A percentile compares a stretch with the other conserved stretches of the same genome.
These are phyloP conservation scores for Calonectria multiphialidica DNA, from an alignment of 2,329 filamentous ascomycete genomes.

Conservation along the genomic window DNA sequence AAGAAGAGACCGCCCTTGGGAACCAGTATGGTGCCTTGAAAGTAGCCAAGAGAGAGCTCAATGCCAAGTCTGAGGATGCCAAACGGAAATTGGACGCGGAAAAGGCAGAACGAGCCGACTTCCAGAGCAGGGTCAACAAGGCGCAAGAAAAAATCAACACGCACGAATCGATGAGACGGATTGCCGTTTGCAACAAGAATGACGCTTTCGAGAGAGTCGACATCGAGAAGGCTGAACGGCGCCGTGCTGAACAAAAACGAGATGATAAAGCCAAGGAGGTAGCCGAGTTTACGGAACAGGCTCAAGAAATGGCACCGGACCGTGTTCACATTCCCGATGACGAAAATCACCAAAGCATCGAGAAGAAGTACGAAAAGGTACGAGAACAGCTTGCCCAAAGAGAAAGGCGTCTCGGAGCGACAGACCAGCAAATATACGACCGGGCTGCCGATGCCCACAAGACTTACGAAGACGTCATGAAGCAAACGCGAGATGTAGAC, in stretches of 20 bases:
- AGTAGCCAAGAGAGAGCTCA: slow-evolving; percentile 63
- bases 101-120: slow-evolving; percentile 52
- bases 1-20: slow-evolving; percentile 62
- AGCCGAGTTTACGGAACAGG: slow-evolving; percentile 66
- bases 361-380: slow-evolving; percentile 67
- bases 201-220: slow-evolving; percentile 64
- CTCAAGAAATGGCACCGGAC: slow-evolving; percentile 62
- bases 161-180: slow-evolving; percentile 60
- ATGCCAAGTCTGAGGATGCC: slow-evolving; percentile 54
- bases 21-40: slow-evolving; percentile 66
- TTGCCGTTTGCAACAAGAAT: slow-evolving; percentile 73
- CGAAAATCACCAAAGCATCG: slow-evolving; percentile 70
- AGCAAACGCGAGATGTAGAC: slow-evolving; percentile 54
- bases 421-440: slow-evolving; percentile 73
- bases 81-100: slow-evolving; percentile 51
- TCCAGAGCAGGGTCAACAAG: slow-evolving; percentile 65
- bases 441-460: slow-evolving; percentile 55
- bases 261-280: slow-evolving; percentile 62
- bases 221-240: slow-evolving; percentile 59
- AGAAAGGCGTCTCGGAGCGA: slow-evolving; percentile 69
- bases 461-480: slow-evolving; percentile 57
- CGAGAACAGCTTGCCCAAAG: slow-evolving; percentile 69
- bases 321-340: slow-evolving; percentile 74
- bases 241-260: slow-evolving; percentile 58
- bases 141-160: slow-evolving; percentile 65